phyloP scores from a whole-genome alignment of 148 eudicot species.

The Amaranthus hypochondriacus region DNA sequence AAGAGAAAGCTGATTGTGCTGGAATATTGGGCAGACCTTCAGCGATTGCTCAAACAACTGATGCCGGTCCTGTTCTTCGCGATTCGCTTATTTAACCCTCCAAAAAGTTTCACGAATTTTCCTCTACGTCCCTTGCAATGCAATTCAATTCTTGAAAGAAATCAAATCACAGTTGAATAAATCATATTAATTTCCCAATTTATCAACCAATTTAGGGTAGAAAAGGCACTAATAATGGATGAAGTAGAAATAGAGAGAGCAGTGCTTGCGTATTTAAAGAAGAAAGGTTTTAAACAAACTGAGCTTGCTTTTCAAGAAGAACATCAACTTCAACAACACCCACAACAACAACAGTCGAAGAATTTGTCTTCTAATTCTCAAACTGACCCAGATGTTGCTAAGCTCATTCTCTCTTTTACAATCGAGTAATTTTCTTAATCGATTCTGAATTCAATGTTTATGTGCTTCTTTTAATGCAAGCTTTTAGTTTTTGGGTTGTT shows the following conservation, averaged over 20 bases:
- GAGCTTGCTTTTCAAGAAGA: conserved; percentile 81
- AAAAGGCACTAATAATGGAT: conserved; percentile 39
- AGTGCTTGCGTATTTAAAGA: conserved; percentile 72
- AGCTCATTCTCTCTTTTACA: conserved; percentile 52
- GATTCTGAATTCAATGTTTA: background rate
- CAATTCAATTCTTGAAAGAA: background rate
- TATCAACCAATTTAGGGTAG: background rate
- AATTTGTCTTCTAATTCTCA: conserved; percentile 45
- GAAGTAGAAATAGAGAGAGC: conserved; percentile 76
- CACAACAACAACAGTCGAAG: conserved; percentile 27
- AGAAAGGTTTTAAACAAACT: conserved; percentile 80
- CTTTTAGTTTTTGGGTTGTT: background rate
- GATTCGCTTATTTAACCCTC: too few species aligned
- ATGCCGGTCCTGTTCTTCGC: too few species aligned
- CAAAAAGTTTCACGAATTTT: too few species aligned
- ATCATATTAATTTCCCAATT: background rate
- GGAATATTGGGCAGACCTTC: too few species aligned
- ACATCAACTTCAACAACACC: conserved; percentile 38
- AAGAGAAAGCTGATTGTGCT: too few species aligned
- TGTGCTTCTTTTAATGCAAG: background rate
- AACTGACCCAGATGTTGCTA: conserved; percentile 61
- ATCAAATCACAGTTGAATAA: background rate
- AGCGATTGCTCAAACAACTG: too few species aligned
- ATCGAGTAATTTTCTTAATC: conserved; percentile 37
- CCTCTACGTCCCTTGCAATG: too few species aligned